Conservation (phyloP, 2,329 filamentous ascomycete species). For the Neonectria coccinea region DNA sequence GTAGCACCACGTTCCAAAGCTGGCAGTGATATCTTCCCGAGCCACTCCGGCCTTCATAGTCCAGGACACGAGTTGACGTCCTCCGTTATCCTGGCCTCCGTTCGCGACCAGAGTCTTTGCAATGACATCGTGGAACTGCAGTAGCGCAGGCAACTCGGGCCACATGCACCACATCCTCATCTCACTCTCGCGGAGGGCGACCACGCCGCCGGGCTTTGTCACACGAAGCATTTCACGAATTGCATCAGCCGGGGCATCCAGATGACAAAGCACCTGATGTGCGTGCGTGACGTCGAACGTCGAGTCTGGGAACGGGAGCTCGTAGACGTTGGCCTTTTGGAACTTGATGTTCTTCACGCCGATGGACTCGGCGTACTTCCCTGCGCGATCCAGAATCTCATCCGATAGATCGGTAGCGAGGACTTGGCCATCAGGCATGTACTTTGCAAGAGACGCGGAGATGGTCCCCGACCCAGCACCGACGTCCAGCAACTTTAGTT, state of each 20-base stretch:
- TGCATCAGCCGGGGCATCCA: constrained; percentile 50
- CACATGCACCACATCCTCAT: constrained; percentile 47
- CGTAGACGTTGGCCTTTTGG: constrained; percentile 45
- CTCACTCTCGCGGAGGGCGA: constrained; percentile 52
- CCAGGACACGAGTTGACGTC: constrained; percentile 47
- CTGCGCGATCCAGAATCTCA: constrained; percentile 47
- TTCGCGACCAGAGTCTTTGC: constrained; percentile 37
- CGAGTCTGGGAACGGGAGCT: constrained; percentile 54
- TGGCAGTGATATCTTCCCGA: constrained; percentile 39
- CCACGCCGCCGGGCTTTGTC: constrained; percentile 55
- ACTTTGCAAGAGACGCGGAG: constrained; percentile 55
- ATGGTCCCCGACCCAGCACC: constrained; percentile 64
- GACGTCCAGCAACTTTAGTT: constrained; percentile 58
- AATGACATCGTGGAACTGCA: constrained; percentile 41
- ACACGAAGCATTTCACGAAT: constrained; percentile 58
- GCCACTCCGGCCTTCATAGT: constrained; percentile 40
- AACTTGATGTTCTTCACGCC: constrained; percentile 46
- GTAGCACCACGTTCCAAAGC: constrained; percentile 49
- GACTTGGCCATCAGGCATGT: constrained; percentile 54
- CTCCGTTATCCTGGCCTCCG: constrained; percentile 45
- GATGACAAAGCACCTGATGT: constrained; percentile 58
- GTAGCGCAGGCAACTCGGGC: constrained; percentile 43
- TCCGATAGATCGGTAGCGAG: constrained; percentile 48
- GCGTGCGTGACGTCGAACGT: constrained; percentile 58
- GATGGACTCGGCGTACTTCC: constrained; percentile 35